These are phyloP conservation scores for Eutypella sp. DNA, from an alignment of 2,329 filamentous ascomycete species.

Conservation along the genomic window DNA sequence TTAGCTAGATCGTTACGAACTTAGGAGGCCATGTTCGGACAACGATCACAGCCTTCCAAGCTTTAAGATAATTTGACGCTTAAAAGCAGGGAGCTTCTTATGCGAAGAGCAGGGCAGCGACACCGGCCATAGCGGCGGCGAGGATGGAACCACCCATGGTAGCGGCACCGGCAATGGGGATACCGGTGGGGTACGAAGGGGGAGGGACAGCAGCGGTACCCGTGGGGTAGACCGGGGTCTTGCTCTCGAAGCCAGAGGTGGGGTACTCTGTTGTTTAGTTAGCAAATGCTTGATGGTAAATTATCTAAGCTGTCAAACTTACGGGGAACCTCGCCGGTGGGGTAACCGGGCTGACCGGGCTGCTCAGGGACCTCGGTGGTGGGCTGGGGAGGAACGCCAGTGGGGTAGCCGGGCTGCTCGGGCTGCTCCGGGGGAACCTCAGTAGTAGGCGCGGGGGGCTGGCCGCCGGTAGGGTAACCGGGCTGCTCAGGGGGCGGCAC, in stretches of 20 bases:
- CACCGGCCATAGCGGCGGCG: slow-evolving; percentile 51
- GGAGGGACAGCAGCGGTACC: slow-evolving; percentile 26
- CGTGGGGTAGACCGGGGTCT: slow-evolving; percentile 12
- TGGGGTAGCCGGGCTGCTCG: slow-evolving; percentile 15
- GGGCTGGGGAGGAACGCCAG: too few species aligned
- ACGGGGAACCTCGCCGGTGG: background rate
- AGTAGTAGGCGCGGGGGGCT: too few species aligned
- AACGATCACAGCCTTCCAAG: slow-evolving; percentile 34
- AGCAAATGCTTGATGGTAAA: background rate
- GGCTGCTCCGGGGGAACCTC: slow-evolving; percentile 30
- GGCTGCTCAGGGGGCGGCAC: background rate
- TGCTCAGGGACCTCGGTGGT: slow-evolving; percentile 9
- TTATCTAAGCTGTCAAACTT: background rate
- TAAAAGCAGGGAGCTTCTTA: slow-evolving; percentile 32
- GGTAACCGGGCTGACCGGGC: background rate
- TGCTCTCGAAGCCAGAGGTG: slow-evolving; percentile 18
- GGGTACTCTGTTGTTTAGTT: background rate
- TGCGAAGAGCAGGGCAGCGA: slow-evolving; percentile 49
- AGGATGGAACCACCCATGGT: slow-evolving; percentile 48
- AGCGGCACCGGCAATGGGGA: slow-evolving; percentile 43
- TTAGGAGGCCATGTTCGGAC: slow-evolving; percentile 29
- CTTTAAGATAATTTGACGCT: slow-evolving; percentile 18
- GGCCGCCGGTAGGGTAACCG: slow-evolving; percentile 10
- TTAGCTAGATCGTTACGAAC: slow-evolving; percentile 25
- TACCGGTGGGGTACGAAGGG: slow-evolving; percentile 30